Conservation (phyloP, 805 yeast genomes). For the Wickerhamomyces bovis region DNA sequence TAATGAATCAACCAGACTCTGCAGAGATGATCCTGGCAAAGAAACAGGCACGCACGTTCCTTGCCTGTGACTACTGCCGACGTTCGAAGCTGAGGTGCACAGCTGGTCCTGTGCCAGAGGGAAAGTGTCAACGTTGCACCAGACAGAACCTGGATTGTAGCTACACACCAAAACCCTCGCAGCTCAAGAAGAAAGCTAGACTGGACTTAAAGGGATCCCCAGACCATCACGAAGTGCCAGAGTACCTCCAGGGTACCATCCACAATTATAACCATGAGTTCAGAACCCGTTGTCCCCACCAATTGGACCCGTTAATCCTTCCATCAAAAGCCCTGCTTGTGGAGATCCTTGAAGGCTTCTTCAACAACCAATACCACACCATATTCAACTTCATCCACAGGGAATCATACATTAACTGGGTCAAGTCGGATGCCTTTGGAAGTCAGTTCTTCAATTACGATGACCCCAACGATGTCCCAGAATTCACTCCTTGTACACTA, state of each 20-base stretch:
- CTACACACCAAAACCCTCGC: constrained; percentile 13
- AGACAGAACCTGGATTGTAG: constrained; percentile 6
- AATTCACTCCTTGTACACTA: constrained; percentile 16
- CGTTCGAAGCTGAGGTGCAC: constrained; percentile 10
- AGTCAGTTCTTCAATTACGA: constrained; percentile 12
- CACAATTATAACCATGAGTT: constrained; percentile 8
- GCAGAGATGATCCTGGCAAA: not conserved
- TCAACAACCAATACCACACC: constrained; percentile 8
- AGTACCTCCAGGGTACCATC: constrained; percentile 5
- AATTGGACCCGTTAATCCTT: constrained; percentile 9
- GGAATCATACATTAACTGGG: constrained; percentile 8
- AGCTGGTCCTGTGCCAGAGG: constrained; percentile 1
- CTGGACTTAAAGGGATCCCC: not conserved
- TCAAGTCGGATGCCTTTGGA: constrained; percentile 5
- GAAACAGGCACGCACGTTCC: constrained; percentile 6
- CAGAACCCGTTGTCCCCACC: constrained; percentile 7
- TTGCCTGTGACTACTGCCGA: constrained; percentile 15
- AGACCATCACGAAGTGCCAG: not conserved
- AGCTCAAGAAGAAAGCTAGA: constrained; percentile 6
- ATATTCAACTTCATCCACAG: constrained; percentile 9
- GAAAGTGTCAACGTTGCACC: constrained; percentile 9
- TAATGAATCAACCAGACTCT: not conserved
- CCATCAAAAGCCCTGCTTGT: constrained; percentile 7
- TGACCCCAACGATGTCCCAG: constrained; percentile 11
- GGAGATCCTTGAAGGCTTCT: constrained; percentile 5